Evolutionary conservation across 495 filamentous ascomycete species (phyloP).

Genomic region (Hypomontagnella submonticulosa): DNA sequence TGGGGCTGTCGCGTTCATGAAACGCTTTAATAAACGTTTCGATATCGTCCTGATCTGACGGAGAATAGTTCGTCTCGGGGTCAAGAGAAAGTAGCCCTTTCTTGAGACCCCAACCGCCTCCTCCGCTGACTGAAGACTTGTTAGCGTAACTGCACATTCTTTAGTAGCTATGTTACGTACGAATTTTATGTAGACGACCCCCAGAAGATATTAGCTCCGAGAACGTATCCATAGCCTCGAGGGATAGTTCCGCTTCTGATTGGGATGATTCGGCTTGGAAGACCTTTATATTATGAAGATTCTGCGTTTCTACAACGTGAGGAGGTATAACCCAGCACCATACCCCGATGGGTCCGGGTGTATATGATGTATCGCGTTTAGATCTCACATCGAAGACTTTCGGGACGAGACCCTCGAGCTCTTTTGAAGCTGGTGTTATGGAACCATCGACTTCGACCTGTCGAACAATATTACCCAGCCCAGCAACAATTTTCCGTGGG

Average conservation of each 20-base stretch:
- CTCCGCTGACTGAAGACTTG: slow-evolving; percentile 74
- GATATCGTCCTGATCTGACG: slow-evolving; percentile 43
- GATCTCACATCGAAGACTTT: slow-evolving; percentile 62
- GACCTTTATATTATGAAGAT: slow-evolving; percentile 35
- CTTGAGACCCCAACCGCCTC: slow-evolving; percentile 91
- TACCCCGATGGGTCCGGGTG: slow-evolving; percentile 66
- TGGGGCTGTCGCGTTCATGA: slow-evolving; percentile 37
- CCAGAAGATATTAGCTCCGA: slow-evolving; percentile 55
- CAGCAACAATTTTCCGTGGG: slow-evolving; percentile 69
- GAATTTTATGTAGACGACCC: slow-evolving; percentile 69
- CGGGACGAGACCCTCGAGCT: slow-evolving; percentile 75
- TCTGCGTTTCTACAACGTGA: slow-evolving; percentile 27
- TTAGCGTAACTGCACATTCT: slow-evolving; percentile 22
- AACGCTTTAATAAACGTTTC: slow-evolving; percentile 48
- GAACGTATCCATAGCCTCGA: slow-evolving; percentile 32
- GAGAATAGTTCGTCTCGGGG: slow-evolving; percentile 65
- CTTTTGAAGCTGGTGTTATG: slow-evolving; percentile 74
- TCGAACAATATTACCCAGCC: slow-evolving; percentile 86
- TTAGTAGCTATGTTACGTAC: slow-evolving; percentile 50
- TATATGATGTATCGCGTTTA: slow-evolving; percentile 15
- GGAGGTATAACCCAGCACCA: slow-evolving; percentile 78
- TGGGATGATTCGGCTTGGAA: slow-evolving; percentile 33
- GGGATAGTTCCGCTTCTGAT: slow-evolving; percentile 35
- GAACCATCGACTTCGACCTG: slow-evolving; percentile 65
- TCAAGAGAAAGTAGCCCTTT: slow-evolving; percentile 85